These are phyloP conservation scores for Cyberlindnera lachancei DNA, from an alignment of 805 yeast species.

Conservation along the genomic window DNA sequence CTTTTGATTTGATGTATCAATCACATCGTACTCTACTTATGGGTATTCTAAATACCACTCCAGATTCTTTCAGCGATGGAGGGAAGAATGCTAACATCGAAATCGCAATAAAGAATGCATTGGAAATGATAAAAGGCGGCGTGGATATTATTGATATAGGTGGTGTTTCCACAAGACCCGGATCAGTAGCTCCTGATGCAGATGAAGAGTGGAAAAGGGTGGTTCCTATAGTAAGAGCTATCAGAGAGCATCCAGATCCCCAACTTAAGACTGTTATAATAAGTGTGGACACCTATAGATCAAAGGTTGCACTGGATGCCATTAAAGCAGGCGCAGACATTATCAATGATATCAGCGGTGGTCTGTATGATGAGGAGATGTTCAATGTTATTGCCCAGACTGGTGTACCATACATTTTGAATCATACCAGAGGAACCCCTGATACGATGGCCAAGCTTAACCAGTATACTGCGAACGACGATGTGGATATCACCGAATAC, in stretches of 20 bases:
- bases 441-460: conserved; percentile 60
- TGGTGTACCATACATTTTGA: conserved; percentile 71
- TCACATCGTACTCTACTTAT: conserved; percentile 57
- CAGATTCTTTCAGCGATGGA: conserved; percentile 95
- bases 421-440: conserved; percentile 82
- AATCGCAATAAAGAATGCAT: conserved; percentile 38
- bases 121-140: conserved; percentile 44
- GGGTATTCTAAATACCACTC: conserved; percentile 87
- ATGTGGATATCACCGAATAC: conserved; percentile 32
- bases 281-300: conserved; percentile 84
- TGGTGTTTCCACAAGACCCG: conserved; percentile 92
- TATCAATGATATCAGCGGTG: conserved; percentile 86
- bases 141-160: conserved; percentile 87
- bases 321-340: conserved; percentile 80
- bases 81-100: conserved; percentile 38
- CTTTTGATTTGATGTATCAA: conserved; percentile 38
- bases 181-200: conserved; percentile 50
- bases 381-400: conserved; percentile 60
- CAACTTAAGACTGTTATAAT: conserved; percentile 40
- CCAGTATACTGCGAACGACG: conserved; percentile 37
- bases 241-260: conserved; percentile 37
- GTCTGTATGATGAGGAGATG: conserved; percentile 59
- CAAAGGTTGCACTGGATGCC: conserved; percentile 64
- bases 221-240: conserved; percentile 56
- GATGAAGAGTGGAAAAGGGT: conserved; percentile 69